Percentiles rank a stretch among this genome's conserved stretches.
Conservation (phyloP, 208 protist species). For the Porcisia hertigi region DNA sequence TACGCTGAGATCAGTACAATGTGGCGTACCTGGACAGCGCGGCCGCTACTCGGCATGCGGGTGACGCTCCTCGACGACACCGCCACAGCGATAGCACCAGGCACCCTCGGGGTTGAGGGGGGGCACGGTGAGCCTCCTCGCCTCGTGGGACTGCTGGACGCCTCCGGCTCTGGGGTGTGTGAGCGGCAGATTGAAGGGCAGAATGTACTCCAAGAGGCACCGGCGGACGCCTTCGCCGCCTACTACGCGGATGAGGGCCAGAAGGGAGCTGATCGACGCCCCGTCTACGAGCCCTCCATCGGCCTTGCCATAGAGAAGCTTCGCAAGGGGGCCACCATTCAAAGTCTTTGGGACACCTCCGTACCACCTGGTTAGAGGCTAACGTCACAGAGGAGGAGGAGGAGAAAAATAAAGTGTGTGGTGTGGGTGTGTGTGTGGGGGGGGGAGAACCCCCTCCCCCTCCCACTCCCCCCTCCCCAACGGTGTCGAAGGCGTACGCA, state of each 20-base stretch:
- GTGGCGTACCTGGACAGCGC: constrained; percentile 76
- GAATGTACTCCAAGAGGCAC: constrained; percentile 78
- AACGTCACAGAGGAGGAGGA: too few relatives aligned
- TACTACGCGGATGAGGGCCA: constrained; percentile 93
- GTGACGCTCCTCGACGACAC: constrained; percentile 32
- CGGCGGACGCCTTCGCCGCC: constrained; percentile 85
- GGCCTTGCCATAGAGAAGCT: constrained; percentile 94
- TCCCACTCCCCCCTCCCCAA: too few relatives aligned
- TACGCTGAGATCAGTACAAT: constrained; percentile 83
- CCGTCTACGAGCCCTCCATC: constrained; percentile 77
- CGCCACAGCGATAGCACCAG: constrained; percentile 2
- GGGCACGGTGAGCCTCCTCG: not conserved
- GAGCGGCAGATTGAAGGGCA: constrained; percentile 52
- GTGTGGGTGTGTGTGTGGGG: too few relatives aligned
- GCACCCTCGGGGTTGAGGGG: constrained; percentile 3
- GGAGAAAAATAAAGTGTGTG: too few relatives aligned
- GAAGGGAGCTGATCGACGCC: constrained; percentile 70
- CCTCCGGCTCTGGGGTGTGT: not conserved
- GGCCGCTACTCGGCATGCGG: constrained; percentile 85
- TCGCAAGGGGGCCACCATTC: constrained; percentile 70
- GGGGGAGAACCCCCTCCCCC: too few relatives aligned
- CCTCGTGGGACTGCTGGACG: not conserved
- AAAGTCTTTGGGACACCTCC: constrained; percentile 78
- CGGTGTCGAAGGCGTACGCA: too few relatives aligned
- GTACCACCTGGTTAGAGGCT: constrained; percentile 6